phyloP scores from a whole-genome alignment of 768 basidiomycete genomes.

The Auricularia heimuer region DNA sequence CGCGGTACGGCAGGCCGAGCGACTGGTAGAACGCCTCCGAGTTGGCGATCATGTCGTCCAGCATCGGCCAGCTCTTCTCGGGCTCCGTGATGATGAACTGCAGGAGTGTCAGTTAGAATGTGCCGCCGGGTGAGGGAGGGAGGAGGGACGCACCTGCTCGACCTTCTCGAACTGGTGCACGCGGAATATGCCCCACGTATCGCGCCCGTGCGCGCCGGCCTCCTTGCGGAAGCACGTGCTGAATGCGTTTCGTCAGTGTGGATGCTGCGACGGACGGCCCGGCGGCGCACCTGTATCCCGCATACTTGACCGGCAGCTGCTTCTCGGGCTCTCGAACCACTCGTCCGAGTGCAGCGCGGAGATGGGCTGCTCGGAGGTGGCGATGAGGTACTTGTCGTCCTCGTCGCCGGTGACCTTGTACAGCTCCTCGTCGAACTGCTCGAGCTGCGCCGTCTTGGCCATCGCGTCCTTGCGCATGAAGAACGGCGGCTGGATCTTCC shows the following conservation, averaged over 20 bases:
- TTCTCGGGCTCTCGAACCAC: constrained; percentile 89
- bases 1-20: constrained; percentile 82
- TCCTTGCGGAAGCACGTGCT: constrained; percentile 96
- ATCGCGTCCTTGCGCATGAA: constrained; percentile 98
- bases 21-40: constrained; percentile 96
- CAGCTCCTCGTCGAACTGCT: constrained; percentile 96
- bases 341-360: constrained; percentile 93
- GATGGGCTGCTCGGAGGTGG: constrained; percentile 97
- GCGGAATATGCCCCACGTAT: constrained; percentile 99
- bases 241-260: constrained; percentile 15
- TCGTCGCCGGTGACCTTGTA: constrained; percentile 90
- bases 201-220: constrained; percentile 92
- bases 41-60: constrained; percentile 81
- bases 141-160: constrained; percentile 34
- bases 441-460: constrained; percentile 95
- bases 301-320: constrained; percentile 87
- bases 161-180: constrained; percentile 99
- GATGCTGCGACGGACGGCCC: too few species aligned
- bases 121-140: too few species aligned
- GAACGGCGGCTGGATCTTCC: constrained; percentile 94
- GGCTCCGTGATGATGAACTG: constrained; percentile 92
- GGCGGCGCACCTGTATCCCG: constrained; percentile 49
- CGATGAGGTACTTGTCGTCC: constrained; percentile 98
- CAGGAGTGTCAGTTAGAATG: too few species aligned
- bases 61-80: constrained; percentile 88